Conservation (phyloP, 163 green algal genomes). For the Trebouxia gelatinosa region DNA sequence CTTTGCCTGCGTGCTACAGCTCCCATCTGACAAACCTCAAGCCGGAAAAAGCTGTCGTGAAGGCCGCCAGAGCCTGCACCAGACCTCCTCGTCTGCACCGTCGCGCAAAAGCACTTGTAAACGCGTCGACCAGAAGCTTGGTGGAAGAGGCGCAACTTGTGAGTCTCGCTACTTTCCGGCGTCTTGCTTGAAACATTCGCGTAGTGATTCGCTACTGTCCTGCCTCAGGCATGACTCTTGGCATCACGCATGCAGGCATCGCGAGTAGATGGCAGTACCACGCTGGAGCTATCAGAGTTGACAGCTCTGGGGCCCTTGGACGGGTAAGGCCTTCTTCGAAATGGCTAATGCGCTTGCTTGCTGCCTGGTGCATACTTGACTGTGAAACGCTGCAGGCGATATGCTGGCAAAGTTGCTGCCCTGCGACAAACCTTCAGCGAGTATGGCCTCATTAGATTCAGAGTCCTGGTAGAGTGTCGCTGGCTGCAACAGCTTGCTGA, state of each 20-base stretch:
- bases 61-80: no score
- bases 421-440: conserved; percentile 92
- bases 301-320: conserved; percentile 94
- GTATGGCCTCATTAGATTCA: conserved; percentile 93
- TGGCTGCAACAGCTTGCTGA: conserved; percentile 92
- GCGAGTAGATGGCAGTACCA: neutral
- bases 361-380: neutral
- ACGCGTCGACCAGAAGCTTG: no score
- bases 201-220: no score
- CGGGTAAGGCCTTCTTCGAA: conserved; percentile 49
- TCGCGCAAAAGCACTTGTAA: no score
- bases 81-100: no score
- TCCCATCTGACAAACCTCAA: no score
- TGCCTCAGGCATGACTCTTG: no score
- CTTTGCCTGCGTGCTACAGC: no score
- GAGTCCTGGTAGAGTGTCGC: conserved; percentile 90
- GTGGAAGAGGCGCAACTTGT: no score
- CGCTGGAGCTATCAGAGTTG: conserved; percentile 80
- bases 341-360: neutral
- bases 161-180: no score
- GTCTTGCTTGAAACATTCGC: no score
- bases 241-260: conserved; percentile 6
- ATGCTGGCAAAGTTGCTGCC: conserved; percentile 63
- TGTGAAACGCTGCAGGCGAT: conserved; percentile 61
- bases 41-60: no score